Percentiles rank a stretch among this genome's conserved stretches.
These are phyloP conservation scores for Moniliophthora roreri DNA, from an alignment of 1,284 basidiomycete genomes.

Conservation along the genomic window DNA sequence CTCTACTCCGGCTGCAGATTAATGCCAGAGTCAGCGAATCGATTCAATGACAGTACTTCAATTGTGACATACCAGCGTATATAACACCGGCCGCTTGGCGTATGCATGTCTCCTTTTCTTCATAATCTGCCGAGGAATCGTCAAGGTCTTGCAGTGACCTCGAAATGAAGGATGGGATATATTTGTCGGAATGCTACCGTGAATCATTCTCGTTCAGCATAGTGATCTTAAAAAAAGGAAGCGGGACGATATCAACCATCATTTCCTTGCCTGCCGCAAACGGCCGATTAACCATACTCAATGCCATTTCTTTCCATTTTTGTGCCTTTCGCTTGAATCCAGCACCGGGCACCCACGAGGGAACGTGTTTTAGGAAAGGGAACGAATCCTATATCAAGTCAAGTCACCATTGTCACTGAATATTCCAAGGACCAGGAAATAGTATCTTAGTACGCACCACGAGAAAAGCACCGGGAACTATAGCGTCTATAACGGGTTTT, in stretches of 20 bases:
- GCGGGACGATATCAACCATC: background rate
- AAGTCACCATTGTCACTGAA: background rate
- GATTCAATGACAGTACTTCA: background rate
- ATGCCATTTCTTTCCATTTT: background rate
- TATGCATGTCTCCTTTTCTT: background rate
- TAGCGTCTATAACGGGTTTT: background rate
- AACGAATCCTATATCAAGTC: background rate
- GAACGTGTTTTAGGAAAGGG: slow-evolving; percentile 1
- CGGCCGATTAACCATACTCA: background rate
- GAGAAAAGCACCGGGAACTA: background rate
- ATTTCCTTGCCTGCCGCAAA: background rate
- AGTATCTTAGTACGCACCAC: background rate
- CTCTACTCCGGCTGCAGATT: background rate
- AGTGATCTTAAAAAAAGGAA: background rate
- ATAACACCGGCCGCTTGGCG: background rate
- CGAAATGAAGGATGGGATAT: background rate
- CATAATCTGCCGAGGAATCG: background rate
- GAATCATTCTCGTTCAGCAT: background rate
- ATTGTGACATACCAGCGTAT: background rate
- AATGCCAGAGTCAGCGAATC: background rate
- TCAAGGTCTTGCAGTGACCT: background rate
- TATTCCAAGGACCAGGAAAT: no score
- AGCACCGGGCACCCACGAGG: slow-evolving; percentile 5
- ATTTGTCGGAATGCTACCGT: background rate
- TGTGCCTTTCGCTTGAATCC: slow-evolving; percentile 3